Conservation (phyloP, 176 grass and related monocot species). For the Triticum monococcum region DNA sequence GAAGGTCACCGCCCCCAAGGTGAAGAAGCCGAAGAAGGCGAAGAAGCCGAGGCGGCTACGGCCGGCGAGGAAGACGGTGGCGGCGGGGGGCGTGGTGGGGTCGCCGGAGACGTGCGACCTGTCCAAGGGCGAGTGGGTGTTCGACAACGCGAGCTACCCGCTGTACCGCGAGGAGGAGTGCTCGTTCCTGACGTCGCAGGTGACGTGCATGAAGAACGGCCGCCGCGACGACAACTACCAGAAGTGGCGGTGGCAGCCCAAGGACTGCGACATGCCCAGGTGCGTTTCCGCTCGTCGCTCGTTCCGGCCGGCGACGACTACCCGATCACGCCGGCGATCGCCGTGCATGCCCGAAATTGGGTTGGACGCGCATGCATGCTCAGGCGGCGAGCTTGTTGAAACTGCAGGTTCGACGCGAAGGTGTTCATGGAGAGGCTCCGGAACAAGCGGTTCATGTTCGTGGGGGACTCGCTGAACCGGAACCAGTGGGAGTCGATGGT, state of each 20-base stretch:
- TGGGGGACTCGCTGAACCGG: constrained; percentile 91
- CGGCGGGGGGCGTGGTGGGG: constrained; percentile 22
- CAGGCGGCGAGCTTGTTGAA: background rate
- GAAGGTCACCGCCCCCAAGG: background rate
- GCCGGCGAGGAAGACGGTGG: constrained; percentile 42
- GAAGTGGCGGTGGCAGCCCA: constrained; percentile 90
- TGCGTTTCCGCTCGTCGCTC: background rate
- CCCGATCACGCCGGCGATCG: background rate
- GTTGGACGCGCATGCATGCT: background rate
- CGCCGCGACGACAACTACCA: constrained; percentile 85
- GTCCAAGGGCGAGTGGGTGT: constrained; percentile 71
- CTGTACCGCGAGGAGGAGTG: constrained; percentile 77
- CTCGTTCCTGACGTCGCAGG: constrained; percentile 74
- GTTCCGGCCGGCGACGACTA: background rate
- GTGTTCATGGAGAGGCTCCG: constrained; percentile 71
- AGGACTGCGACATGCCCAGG: constrained; percentile 68
- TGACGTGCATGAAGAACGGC: constrained; percentile 92
- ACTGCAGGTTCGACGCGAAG: constrained; percentile 70
- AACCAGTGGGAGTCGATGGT: constrained; percentile 98
- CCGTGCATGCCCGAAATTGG: background rate
- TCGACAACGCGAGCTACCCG: constrained; percentile 70
- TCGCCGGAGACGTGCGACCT: constrained; percentile 70
- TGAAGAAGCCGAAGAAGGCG: background rate
- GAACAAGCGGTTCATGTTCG: constrained; percentile 80
- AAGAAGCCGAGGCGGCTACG: constrained; percentile 17